Base-by-base conservation (phyloP, 805 yeast genomes). In the Wickerhamiella nectarea region DNA sequence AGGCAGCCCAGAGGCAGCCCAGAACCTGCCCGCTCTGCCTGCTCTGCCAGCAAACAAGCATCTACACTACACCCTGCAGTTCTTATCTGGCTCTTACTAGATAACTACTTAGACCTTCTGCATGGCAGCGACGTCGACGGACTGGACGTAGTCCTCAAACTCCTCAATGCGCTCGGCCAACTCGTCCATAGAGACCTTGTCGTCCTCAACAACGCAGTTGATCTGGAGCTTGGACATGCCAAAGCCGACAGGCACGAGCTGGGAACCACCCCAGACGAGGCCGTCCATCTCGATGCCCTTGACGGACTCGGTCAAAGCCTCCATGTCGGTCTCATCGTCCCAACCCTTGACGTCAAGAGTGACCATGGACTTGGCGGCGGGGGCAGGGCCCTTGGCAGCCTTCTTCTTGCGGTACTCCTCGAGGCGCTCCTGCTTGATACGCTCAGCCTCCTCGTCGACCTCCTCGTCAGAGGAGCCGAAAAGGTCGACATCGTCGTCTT, bases 211-310 rank as follows among this genome's bases (percentile, higher is more conserved):
- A 65, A 91, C 98, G 72, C 81, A 71, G 87, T 87, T 89, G 71
- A 91, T 83, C 76, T 91, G 98, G 68, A 91, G 79, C 78, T 91
- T 91, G 82, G 84, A 84, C 77, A 91, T 89, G 79, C 99, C 99
- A 80, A 76, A 91, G 70, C 98, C 99, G 62, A 91, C 93, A 65
- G 95, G 91, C 59, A 91, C 74, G 73, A 78, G 86, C 72, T 80
- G 87, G 76, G 73, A 80, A 62, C 87, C 95, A 83, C 99, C 99
- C 98, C 98, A 91, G 55, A 68, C 70, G 64, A 91, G 79, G 78
- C 99, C 99, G 38, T 91, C 98, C 71, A 68, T 68, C 66, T 77
- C 83, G 59, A 89, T 69, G 58, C 74, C 63, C 77, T 85, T 87
- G 63, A 86, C 95, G 69, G 77, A 76, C 52, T 80, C 87, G 57